Evolutionary conservation across 2,329 filamentous ascomycete species (phyloP).

Genomic region (Nemania bipapillata): DNA sequence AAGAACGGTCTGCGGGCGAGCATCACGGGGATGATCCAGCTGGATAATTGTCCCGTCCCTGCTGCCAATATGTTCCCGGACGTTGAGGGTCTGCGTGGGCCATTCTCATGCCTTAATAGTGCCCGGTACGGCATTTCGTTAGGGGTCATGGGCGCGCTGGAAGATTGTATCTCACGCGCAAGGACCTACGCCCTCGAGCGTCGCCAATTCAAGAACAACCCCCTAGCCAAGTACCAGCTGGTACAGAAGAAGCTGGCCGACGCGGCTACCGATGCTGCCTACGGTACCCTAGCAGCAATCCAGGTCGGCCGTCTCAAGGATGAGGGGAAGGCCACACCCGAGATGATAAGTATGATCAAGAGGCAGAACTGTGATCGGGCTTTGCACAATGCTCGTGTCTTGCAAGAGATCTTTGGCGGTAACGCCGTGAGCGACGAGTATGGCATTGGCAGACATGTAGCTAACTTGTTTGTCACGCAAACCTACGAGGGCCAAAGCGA

Average conservation of each 20-base stretch:
- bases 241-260: constrained; percentile 98
- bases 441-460: constrained; percentile 90
- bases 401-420: constrained; percentile 96
- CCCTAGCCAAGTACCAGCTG: constrained; percentile 93
- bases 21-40: constrained; percentile 96
- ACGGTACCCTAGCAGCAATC: constrained; percentile 86
- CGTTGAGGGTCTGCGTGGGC: constrained; percentile 85
- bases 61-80: constrained; percentile 93
- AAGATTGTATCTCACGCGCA: constrained; percentile 86
- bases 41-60: constrained; percentile 89
- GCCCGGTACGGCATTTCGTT: constrained; percentile 93
- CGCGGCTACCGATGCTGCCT: constrained; percentile 88
- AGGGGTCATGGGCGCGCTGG: constrained; percentile 91
- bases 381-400: constrained; percentile 77
- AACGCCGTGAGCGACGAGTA: constrained; percentile 99
- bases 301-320: constrained; percentile 96
- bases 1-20: constrained; percentile 94
- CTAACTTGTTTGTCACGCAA: constrained; percentile 96
- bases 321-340: constrained; percentile 83
- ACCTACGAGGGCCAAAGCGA: constrained; percentile 99
- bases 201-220: constrained; percentile 96
- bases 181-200: constrained; percentile 90
- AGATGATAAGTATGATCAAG: constrained; percentile 98
- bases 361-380: constrained; percentile 96
- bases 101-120: constrained; percentile 93